Percentiles rank a stretch among this genome's conserved stretches.
phyloP scores from a whole-genome alignment of 2,329 filamentous ascomycete species.

The Rachicladosporium sp. region DNA sequence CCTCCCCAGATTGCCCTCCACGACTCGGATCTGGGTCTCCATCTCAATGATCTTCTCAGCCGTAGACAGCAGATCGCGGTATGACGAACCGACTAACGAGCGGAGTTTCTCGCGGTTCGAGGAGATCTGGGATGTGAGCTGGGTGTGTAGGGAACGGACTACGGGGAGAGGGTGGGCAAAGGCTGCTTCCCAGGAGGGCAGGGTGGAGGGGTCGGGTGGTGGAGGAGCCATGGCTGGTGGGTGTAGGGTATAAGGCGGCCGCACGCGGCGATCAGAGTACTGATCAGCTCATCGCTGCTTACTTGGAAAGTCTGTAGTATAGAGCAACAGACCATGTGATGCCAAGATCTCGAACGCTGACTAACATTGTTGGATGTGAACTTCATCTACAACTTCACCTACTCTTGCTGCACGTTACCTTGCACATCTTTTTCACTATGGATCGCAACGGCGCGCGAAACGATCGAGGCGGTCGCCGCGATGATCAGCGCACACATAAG shows the following conservation, averaged over 20 bases:
- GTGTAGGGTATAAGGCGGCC: too few species aligned
- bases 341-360: too few species aligned
- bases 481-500: slow-evolving; percentile 15
- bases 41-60: slow-evolving; percentile 90
- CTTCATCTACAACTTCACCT: too few species aligned
- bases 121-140: slow-evolving; percentile 48
- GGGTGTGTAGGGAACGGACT: slow-evolving; percentile 50
- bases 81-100: slow-evolving; percentile 55
- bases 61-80: slow-evolving; percentile 81
- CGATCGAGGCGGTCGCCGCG: slow-evolving; percentile 12
- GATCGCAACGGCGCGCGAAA: slow-evolving; percentile 17
- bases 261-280: too few species aligned
- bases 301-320: too few species aligned
- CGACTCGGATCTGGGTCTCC: slow-evolving; percentile 62
- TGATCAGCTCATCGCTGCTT: too few species aligned
- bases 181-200: slow-evolving; percentile 54
- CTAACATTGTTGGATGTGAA: too few species aligned
- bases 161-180: slow-evolving; percentile 53
- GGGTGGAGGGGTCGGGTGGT: slow-evolving; percentile 28
- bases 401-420: too few species aligned
- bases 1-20: slow-evolving; percentile 57
- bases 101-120: slow-evolving; percentile 55
- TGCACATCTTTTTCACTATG: slow-evolving; percentile 6
- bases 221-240: slow-evolving; percentile 1
- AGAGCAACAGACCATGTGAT: too few species aligned